These are phyloP conservation scores for Stellera chamaejasme DNA, from an alignment of 345 rosid species.

Conservation along the genomic window DNA sequence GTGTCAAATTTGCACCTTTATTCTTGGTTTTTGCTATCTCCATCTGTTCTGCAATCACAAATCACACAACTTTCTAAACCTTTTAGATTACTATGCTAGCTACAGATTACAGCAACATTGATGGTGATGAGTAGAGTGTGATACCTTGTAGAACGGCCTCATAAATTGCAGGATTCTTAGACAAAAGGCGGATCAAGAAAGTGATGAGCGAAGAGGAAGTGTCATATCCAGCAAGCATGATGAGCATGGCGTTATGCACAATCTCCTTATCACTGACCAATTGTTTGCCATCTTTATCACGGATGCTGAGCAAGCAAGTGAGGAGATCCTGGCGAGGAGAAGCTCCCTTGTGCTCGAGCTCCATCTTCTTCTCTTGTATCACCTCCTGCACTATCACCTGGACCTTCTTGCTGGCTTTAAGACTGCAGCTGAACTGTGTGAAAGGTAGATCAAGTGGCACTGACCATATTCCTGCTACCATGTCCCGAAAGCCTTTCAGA, in stretches of 20 bases:
- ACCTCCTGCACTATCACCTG: slow-evolving; percentile 23
- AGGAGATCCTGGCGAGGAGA: slow-evolving; percentile 34
- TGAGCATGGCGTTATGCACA: slow-evolving; percentile 34
- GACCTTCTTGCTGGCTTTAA: slow-evolving; percentile 28
- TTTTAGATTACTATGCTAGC: too few species aligned
- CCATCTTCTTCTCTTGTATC: slow-evolving; percentile 26
- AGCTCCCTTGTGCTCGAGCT: slow-evolving; percentile 22
- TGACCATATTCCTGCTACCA: slow-evolving; percentile 43
- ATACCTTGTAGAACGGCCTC: slow-evolving; percentile 44
- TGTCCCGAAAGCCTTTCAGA: slow-evolving; percentile 19
- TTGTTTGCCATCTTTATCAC: slow-evolving; percentile 6
- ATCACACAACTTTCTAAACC: not conserved
- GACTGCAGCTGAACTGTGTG: slow-evolving; percentile 37
- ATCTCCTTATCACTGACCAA: slow-evolving; percentile 39
- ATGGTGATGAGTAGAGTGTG: too few species aligned
- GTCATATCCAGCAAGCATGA: slow-evolving; percentile 57
- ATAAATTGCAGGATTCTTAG: slow-evolving; percentile 27
- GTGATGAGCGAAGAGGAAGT: slow-evolving; percentile 43
- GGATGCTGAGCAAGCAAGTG: slow-evolving; percentile 30
- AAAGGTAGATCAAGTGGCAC: slow-evolving; percentile 39
- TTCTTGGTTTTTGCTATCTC: slow-evolving; percentile 35
- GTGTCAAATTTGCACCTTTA: slow-evolving; percentile 27
- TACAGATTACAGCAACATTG: too few species aligned
- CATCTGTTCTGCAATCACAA: slow-evolving; percentile 37
- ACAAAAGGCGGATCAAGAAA: slow-evolving; percentile 33